Conservation (phyloP, 768 basidiomycete genomes). For the Lactarius trivialis region DNA sequence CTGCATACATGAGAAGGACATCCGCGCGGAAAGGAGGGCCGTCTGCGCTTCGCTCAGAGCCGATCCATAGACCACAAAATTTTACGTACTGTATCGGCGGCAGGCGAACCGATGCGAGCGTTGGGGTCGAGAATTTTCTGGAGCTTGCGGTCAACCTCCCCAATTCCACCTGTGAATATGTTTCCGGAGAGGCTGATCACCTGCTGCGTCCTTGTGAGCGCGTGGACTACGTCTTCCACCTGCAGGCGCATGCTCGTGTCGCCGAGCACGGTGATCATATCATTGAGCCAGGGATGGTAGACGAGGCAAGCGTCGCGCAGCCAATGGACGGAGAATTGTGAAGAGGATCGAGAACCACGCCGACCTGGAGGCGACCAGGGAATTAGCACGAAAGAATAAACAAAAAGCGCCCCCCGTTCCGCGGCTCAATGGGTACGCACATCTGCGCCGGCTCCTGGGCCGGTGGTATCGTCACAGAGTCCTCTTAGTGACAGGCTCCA, state of each 20-base stretch:
- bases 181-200: conserved; percentile 19
- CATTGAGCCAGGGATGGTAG: conserved; percentile 18
- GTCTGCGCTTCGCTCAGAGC: too few species aligned
- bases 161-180: conserved; percentile 17
- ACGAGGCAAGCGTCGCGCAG: conserved; percentile 16
- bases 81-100: conserved; percentile 11
- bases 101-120: conserved; percentile 14
- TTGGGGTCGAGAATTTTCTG: conserved; percentile 5
- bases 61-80: not conserved
- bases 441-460: conserved; percentile 17
- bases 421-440: not conserved
- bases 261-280: conserved; percentile 9
- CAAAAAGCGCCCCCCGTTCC: not conserved
- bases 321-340: conserved; percentile 14
- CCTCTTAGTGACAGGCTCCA: conserved; percentile 1
- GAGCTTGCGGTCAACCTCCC: conserved; percentile 11
- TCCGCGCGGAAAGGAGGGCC: too few species aligned
- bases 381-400: not conserved
- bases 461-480: conserved; percentile 11
- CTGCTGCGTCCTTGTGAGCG: too few species aligned
- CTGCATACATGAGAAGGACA: too few species aligned
- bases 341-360: conserved; percentile 1
- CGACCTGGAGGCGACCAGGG: not conserved
- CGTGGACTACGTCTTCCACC: too few species aligned
- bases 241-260: conserved; percentile 10